Evolutionary conservation across 2,329 filamentous ascomycete species (phyloP).

Genomic region (Hymenotorrendiella dingleyae): DNA sequence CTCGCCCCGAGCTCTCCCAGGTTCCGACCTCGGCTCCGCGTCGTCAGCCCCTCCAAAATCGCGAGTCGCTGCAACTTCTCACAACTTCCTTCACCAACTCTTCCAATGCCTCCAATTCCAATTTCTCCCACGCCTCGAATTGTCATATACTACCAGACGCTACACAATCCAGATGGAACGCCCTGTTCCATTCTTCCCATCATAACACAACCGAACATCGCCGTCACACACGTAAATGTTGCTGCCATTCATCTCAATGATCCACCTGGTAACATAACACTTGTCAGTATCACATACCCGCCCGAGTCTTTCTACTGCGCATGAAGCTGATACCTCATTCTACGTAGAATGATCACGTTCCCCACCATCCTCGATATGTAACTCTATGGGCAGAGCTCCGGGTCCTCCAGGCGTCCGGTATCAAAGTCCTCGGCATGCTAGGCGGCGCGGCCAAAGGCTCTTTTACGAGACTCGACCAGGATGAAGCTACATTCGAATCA

Average conservation of each 20-base stretch:
- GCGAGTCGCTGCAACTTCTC: background rate
- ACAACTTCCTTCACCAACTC: background rate
- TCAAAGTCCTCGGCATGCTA: constrained; percentile 81
- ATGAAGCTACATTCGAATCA: constrained; percentile 58
- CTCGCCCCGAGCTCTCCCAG: no score
- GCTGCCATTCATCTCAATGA: constrained; percentile 81
- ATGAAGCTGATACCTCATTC: constrained; percentile 36
- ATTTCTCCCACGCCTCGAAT: constrained; percentile 30
- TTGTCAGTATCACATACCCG: constrained; percentile 44
- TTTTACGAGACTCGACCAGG: constrained; percentile 54
- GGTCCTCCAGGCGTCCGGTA: constrained; percentile 63
- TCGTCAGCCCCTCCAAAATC: no score
- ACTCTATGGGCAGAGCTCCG: constrained; percentile 75
- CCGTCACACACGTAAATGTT: constrained; percentile 76
- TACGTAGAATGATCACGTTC: constrained; percentile 73
- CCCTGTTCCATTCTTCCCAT: constrained; percentile 56
- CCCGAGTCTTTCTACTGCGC: constrained; percentile 64
- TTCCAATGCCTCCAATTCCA: constrained; percentile 28
- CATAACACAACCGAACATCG: constrained; percentile 43
- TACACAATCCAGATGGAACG: constrained; percentile 45
- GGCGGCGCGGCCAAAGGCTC: constrained; percentile 78
- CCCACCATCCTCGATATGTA: constrained; percentile 59
- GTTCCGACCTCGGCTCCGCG: no score
- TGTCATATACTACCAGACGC: constrained; percentile 60
- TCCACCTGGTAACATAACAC: constrained; percentile 41